Evolutionary conservation across 495 filamentous ascomycete genomes (phyloP), one percentile per base, ranked within the genome.

Genomic region (Opeltia flavorubescens): DNA sequence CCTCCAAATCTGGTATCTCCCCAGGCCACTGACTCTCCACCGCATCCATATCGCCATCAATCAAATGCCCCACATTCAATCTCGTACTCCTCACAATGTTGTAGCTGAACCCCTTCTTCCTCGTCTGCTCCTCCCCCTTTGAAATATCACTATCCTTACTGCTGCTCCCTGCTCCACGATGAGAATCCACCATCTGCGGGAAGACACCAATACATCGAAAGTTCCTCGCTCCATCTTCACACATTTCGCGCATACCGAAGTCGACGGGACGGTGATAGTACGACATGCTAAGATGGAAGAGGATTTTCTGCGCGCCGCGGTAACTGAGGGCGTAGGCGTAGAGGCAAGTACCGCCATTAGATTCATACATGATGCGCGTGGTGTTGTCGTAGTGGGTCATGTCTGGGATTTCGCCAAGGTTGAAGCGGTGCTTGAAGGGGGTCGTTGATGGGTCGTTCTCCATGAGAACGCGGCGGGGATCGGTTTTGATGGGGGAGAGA

Each of bases 321-420:
- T 67, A 67, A 0, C 70, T 70, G 3, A 80, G 62, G 0, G 74
- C 75, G 56, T 81, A 81, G 18, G 66, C 62, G 44, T 68, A 66
- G 5, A 66, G 63, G 59, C 74, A 80, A 20, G 74, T 65, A 12
- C 62, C 64, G 18, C 65, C 65, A 20, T 57, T 62, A 15, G 63
- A 54, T 28, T 60, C 56, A 52, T 71, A 72, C 15, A 70, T 57
- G 31, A 71, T 54, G n/a, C 74, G 71, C 2, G 67, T 67, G 50
- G 63, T 54, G 18, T 66, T 59, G n/a, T 63, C 64, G 24, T 57
- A 54, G 28, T 43, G 40, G 40, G 47, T 40, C 42, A 54, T 46
- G 20, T 55, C 29, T 15, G 54, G 52, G 20, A 47, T 38, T 13
- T 18, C 12, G 27, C 20, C 46, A 25, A 50, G 47, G 20, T 56